phyloP scores from a whole-genome alignment of 2,329 filamentous ascomycete genomes.

The Fusarium veterinarium region DNA sequence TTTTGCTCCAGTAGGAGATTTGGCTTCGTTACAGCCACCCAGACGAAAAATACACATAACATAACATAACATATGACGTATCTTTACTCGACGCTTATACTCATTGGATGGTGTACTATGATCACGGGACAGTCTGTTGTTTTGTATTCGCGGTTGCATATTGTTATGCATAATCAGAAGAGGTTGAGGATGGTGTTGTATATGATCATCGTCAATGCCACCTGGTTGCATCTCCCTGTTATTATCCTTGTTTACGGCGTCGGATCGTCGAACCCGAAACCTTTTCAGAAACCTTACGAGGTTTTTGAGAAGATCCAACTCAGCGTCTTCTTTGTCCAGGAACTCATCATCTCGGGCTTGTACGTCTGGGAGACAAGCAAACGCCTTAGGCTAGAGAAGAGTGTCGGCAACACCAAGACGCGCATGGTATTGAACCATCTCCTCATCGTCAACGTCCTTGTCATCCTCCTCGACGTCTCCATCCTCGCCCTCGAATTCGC shows the following conservation, averaged over 20 bases:
- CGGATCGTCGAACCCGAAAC: conserved; percentile 49
- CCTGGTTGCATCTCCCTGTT: conserved; percentile 65
- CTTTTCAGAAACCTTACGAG: conserved; percentile 50
- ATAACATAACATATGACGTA: too few species aligned
- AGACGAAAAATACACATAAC: too few species aligned
- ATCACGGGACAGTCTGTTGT: conserved; percentile 71
- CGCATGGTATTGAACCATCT: conserved; percentile 49
- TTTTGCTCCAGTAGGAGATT: too few species aligned
- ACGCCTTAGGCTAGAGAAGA: conserved; percentile 57
- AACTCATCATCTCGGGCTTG: conserved; percentile 63
- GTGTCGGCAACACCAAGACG: conserved; percentile 27
- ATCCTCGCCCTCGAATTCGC: conserved; percentile 52
- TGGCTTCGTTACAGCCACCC: too few species aligned
- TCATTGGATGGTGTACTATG: conserved; percentile 58
- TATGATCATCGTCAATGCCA: conserved; percentile 68
- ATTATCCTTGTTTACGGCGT: conserved; percentile 66
- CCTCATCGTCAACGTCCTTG: conserved; percentile 56
- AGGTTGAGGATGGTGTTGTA: conserved; percentile 61
- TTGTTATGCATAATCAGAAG: conserved; percentile 63
- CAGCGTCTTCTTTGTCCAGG: conserved; percentile 66
- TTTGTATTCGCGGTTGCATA: conserved; percentile 70
- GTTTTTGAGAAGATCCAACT: conserved; percentile 66
- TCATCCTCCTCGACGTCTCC: conserved; percentile 54
- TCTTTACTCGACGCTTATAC: conserved; percentile 43
- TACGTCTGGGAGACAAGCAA: conserved; percentile 65